These are phyloP conservation scores for Thuidium tamariscinum DNA, from an alignment of 225 moss, liverwort and hornwort genomes.

Conservation along the genomic window DNA sequence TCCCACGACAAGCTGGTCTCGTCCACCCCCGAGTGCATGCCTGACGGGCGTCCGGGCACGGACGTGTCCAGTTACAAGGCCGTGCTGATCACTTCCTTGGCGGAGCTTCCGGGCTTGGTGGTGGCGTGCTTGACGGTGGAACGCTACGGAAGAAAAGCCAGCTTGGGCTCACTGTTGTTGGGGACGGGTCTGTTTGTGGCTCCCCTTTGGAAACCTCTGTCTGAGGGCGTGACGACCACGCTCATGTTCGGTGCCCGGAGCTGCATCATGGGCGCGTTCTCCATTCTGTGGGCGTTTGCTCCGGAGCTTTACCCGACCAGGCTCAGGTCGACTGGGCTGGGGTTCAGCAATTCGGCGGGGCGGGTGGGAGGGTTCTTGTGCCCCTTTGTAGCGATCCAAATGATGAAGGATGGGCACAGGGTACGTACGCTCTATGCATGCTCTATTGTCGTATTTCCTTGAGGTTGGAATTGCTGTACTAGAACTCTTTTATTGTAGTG, in stretches of 20 bases:
- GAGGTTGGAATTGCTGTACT: neutral
- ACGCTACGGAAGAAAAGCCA: constrained; percentile 72
- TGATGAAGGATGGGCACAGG: constrained; percentile 75
- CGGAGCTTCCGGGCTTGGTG: constrained; percentile 82
- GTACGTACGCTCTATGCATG: constrained; percentile 3
- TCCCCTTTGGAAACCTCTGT: constrained; percentile 48
- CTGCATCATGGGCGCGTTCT: constrained; percentile 91
- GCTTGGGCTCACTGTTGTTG: constrained; percentile 41
- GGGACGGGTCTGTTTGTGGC: constrained; percentile 59
- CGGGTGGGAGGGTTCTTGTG: constrained; percentile 84
- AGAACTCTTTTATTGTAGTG: too few species aligned
- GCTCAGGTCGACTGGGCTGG: constrained; percentile 68
- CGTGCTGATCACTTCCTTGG: constrained; percentile 69
- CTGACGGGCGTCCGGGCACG: constrained; percentile 42
- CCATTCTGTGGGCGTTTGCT: constrained; percentile 85
- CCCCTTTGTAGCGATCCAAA: constrained; percentile 78
- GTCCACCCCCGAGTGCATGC: neutral
- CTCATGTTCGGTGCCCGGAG: constrained; percentile 91
- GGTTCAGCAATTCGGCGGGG: constrained; percentile 64
- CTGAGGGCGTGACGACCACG: constrained; percentile 33
- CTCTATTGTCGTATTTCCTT: neutral
- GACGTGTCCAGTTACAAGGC: constrained; percentile 65
- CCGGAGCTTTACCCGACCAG: constrained; percentile 85
- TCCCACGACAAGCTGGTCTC: neutral
- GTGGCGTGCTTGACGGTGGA: constrained; percentile 87